A percentile compares a stretch with the other conserved stretches of the same genome.
Conservation (phyloP, 495 filamentous ascomycete species). For the Neurospora tetrasperma region DNA sequence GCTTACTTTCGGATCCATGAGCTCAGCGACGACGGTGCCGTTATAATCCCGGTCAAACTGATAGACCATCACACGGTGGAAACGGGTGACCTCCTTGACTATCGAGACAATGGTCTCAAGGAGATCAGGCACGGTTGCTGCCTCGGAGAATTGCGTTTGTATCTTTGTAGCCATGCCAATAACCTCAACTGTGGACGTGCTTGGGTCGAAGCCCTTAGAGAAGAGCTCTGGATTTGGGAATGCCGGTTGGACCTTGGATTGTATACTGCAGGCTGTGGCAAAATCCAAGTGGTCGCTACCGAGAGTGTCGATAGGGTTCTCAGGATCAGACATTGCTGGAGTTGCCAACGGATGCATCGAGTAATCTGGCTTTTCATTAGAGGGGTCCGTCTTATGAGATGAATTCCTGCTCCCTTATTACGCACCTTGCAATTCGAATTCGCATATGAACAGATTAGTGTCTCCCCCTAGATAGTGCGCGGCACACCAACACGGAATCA, state of each 20-base stretch:
- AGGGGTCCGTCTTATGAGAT: neutral
- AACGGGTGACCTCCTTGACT: slow-evolving; percentile 13
- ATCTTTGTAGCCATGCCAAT: slow-evolving; percentile 15
- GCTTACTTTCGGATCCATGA: slow-evolving; percentile 15
- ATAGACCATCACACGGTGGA: slow-evolving; percentile 18
- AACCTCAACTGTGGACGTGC: slow-evolving; percentile 11
- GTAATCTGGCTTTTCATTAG: slow-evolving; percentile 5
- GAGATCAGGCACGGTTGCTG: slow-evolving; percentile 3
- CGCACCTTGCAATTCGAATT: slow-evolving; percentile 16
- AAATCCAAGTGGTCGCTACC: slow-evolving; percentile 18
- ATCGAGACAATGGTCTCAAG: slow-evolving; percentile 14
- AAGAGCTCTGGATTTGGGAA: slow-evolving; percentile 1
- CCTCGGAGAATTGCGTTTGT: slow-evolving; percentile 14
- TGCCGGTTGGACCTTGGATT: slow-evolving; percentile 13
- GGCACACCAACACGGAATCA: slow-evolving; percentile 18
- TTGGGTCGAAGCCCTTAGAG: slow-evolving; percentile 1
- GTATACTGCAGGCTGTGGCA: slow-evolving; percentile 15
- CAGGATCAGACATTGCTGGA: neutral
- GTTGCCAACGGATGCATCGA: slow-evolving; percentile 11
- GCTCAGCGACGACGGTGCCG: slow-evolving; percentile 17
- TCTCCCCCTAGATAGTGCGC: slow-evolving; percentile 14
- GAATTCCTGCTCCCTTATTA: neutral
- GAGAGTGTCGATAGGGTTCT: slow-evolving; percentile 13
- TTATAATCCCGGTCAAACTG: slow-evolving; percentile 18
- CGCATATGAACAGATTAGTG: slow-evolving; percentile 15